Percentiles rank a stretch among this genome's conserved stretches.
Evolutionary conservation across 2,329 filamentous ascomycete species (phyloP).

Genomic region (Xylaria sp.): DNA sequence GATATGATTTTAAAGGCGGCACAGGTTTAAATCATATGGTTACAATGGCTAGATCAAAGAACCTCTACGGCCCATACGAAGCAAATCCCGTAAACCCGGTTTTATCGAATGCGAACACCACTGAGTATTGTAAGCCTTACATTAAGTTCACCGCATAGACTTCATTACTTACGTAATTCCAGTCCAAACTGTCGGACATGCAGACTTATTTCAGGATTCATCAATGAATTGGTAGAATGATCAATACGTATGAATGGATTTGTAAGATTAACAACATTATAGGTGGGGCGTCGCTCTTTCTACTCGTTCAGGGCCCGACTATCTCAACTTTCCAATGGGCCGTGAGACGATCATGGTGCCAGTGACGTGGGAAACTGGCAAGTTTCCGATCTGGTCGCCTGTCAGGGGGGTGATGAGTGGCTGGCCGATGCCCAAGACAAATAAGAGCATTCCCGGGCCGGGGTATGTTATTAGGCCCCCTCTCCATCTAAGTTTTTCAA

Average conservation of each 20-base stretch:
- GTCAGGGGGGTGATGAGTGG: slow-evolving; percentile 52
- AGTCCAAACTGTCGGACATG: slow-evolving; percentile 66
- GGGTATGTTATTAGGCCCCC: slow-evolving; percentile 38
- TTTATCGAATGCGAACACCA: slow-evolving; percentile 57
- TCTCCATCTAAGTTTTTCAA: background rate
- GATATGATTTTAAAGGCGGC: slow-evolving; percentile 49
- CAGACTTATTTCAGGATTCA: slow-evolving; percentile 65
- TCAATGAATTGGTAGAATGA: slow-evolving; percentile 50
- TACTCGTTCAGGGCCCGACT: slow-evolving; percentile 53
- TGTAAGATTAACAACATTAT: slow-evolving; percentile 7
- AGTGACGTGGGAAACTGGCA: slow-evolving; percentile 50
- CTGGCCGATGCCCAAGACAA: slow-evolving; percentile 42
- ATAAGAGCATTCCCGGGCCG: slow-evolving; percentile 40
- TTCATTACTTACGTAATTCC: slow-evolving; percentile 1
- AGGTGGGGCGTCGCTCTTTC: slow-evolving; percentile 56
- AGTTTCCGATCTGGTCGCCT: slow-evolving; percentile 52
- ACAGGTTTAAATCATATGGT: slow-evolving; percentile 61
- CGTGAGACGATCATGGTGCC: slow-evolving; percentile 55
- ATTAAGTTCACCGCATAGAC: too few relatives aligned
- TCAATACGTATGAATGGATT: background rate
- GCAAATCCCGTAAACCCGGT: slow-evolving; percentile 57
- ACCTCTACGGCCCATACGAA: slow-evolving; percentile 58
- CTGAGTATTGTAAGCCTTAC: slow-evolving; percentile 51
- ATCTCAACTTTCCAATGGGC: slow-evolving; percentile 56
- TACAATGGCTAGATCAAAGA: slow-evolving; percentile 57